Base-by-base conservation (phyloP, 2,329 filamentous ascomycete species). In the Penicillium sp. region DNA sequence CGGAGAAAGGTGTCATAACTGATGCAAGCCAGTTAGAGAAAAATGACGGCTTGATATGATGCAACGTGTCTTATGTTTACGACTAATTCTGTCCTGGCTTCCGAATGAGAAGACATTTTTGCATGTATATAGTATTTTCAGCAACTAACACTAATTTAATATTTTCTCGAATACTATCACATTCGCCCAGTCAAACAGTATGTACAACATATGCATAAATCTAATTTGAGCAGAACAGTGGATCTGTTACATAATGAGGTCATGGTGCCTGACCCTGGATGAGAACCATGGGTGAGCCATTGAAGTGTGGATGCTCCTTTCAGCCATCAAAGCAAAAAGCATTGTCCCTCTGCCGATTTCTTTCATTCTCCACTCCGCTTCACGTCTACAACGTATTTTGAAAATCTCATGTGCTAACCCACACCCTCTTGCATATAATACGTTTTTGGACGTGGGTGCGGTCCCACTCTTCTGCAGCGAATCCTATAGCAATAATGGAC, bases 21-120 rank as follows among this genome's bases (percentile, higher is more conserved):
- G 77, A 81, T 40, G 77, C 79, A 41, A 83, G 76, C 47, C 81
- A 81, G 61, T 80, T 79, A 41, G 81, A 78, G 70, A 85, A 81
- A 48, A 61, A 65, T n/a, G 61, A 63, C 40, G 38, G 38, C 35
- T 48, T 39, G 8, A 43, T 43, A 51, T 64, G 54, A 61, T 55
- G 48, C 49, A 44, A 61, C 55, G 55, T 59, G 53, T 56, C 23
- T 57, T 57, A 63, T 51, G 56, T 54, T 61, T 49, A 62, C 52
- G 61, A 64, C 53, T 43, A 52, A 49, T 42, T 32, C 26, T 49
- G 45, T 30, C 26, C 16, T 43, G 16, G 30, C n/a, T 18, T 23
- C 16, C 7, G 30, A 29, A 30, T 23, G 46, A 16, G 18, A 36
- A n/a, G 40, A 23, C 39, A 36, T 23, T 30, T 14, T 39, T 38